Base-by-base conservation (phyloP, 148 eudicot genomes). In the Beta vulgaris region DNA sequence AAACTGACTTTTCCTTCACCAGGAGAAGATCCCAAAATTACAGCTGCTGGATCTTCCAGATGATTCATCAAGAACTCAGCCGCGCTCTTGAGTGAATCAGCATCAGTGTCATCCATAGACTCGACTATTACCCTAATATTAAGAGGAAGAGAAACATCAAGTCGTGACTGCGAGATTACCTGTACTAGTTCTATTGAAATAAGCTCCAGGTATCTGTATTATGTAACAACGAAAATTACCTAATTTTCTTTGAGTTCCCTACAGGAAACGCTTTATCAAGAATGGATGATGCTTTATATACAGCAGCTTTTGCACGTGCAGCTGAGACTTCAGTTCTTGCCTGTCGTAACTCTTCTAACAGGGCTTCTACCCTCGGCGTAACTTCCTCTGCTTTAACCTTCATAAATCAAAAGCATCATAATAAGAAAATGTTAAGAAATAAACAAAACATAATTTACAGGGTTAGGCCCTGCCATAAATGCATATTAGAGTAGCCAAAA, bases 321-420 rank as follows among this genome's bases (percentile, higher is more conserved):
- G 92, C 88, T 69, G 97, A 85, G 71, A 86, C 93, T 85, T 95
- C 97, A 59, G 86, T 92, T 81, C 88, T 95, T 43, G 91, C 82
- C 55, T 76, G 76, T 66, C 94, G 90, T 62, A 92, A 72, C 83
- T 95, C 99, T 77, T 89, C 97, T 59, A 86, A 54, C 60, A 95
- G 85, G 65, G 83, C 80, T 40, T 88, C 91, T 10, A 95, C 96
- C 77, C 97, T 84, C 2, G 85, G 46, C 59, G 97, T 79, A 49
- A 92, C 97, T 64, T 95, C 99, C 86, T 95, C 98, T 39, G 96
- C 97, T 83, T 89, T 95, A 48, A 91, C 97, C 99, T 92, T 71
- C 60, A 80, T 34, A 69, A 67, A 59, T n/a, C 44, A 69, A 44
- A 40, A 26, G 32, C 37, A n/a, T 9, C n/a, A 44, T 21, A 53